Conservation (phyloP, 2,329 filamentous ascomycete genomes). For the Clonostachys rosea region DNA sequence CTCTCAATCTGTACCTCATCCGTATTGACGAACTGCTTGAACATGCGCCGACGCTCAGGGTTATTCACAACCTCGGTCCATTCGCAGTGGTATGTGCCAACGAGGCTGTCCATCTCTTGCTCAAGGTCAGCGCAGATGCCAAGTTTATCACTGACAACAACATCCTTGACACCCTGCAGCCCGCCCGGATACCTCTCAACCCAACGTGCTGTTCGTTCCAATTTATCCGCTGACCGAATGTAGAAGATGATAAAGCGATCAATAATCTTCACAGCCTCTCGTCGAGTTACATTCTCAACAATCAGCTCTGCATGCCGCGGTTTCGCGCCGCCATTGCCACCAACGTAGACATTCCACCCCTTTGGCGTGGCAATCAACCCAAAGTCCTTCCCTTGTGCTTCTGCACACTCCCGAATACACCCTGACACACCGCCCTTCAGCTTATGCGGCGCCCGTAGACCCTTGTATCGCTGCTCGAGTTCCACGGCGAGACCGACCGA, state of each 20-base stretch:
- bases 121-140: constrained; percentile 83
- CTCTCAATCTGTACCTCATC: constrained; percentile 63
- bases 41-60: constrained; percentile 63
- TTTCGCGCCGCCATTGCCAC: constrained; percentile 83
- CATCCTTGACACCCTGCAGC: constrained; percentile 75
- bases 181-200: constrained; percentile 80
- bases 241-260: constrained; percentile 93
- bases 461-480: constrained; percentile 87
- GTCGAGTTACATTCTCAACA: constrained; percentile 78
- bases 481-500: constrained; percentile 87
- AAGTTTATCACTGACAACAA: constrained; percentile 80
- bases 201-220: constrained; percentile 87
- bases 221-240: constrained; percentile 85
- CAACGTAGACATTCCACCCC: constrained; percentile 90
- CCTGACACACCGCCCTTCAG: constrained; percentile 87
- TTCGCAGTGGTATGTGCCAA: constrained; percentile 83
- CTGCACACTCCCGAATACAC: constrained; percentile 88
- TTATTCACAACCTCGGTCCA: constrained; percentile 79
- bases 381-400: constrained; percentile 92
- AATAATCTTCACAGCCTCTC: constrained; percentile 77
- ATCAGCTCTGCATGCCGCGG: constrained; percentile 78
- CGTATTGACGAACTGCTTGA: constrained; percentile 83
- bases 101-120: constrained; percentile 80
- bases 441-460: constrained; percentile 84
- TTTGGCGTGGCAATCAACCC: constrained; percentile 90